Evolutionary conservation across 1,284 basidiomycete genomes (phyloP), one percentile per base, ranked within the genome.

Genomic region (Xerocomus nothofagi): DNA sequence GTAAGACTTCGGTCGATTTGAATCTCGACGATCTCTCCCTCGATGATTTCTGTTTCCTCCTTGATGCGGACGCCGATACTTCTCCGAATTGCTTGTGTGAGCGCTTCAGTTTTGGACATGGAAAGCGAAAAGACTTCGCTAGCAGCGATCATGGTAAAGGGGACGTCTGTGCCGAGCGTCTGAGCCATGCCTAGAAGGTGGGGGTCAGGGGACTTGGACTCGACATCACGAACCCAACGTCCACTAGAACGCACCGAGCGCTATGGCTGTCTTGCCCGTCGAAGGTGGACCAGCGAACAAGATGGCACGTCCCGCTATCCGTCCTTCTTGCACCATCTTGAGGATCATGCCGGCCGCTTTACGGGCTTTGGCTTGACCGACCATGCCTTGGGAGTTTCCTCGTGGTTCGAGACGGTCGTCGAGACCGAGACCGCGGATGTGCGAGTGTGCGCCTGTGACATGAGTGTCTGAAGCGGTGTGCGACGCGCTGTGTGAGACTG

Each of bases 1-100:
- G 96, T 98, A 44, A 99, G 75, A 72, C 93, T 96, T 39, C 96
- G 80, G 76, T 99, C 95, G 60, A 99, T 96, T 70, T 98, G 94
- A 60, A 99, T 95, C 72, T 99, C 96, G 10, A 99, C 94, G 2
- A 99, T 93, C 70, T 99, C 97, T 51, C 97, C 96, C 69, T 98
- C 93, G 55, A 99, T 95, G 39, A 98, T 82, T 68, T 99, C 96
- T 3, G 91, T 92, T 75, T 99, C 96, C 69, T 99, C 96, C 69
- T 93, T 96, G 68, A 99, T 98, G 44, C 95, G 80, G 0, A 99
- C 93, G 29, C 96, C 96, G 65, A 98, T 98, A 61, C 93, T 93
- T 60, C 94, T 77, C 61, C 95, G 79, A 73, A 99, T 93, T 0
- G 95, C 93, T 71, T 99, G 96, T 2, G 93, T 98, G 55, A 99